Base-by-base conservation (phyloP, 345 rosid genomes). In the Lumnitzera racemosa region DNA sequence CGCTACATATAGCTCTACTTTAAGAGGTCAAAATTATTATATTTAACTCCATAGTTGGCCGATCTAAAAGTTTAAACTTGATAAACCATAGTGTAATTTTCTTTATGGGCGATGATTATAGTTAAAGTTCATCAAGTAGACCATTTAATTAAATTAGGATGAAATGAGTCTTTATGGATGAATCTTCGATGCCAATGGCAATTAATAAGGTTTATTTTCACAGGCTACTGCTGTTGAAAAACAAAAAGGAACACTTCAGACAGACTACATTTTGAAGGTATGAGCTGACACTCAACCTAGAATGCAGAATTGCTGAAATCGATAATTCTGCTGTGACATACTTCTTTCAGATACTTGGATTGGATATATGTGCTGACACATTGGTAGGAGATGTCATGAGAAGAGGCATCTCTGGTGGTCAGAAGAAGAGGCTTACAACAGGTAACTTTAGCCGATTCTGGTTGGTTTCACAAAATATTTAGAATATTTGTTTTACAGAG, bases 361-460 rank as follows among this genome's bases (percentile, higher is more conserved):
- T 81, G 27, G 82, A 81, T 60, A 59, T 77, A 16, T 81, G 82
- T 64, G 82, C 75, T 1, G 82, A 74, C 31, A 81, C 80, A 48
- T 7, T 77, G 43, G 80, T 81, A 24, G 82, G 85, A 23, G 71
- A 78, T 68, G 69, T 50, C 57, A 71, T 78, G 76, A 68, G 61
- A 64, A 66, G 82, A 67, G 82, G 85, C 29, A 72, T 78, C 16
- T 81, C 85, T 9, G 85, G 82, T 43, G 82, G 85, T 16, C 80
- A 81, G 53, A 81, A 78, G 65, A 81, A 75, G 57, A 56, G 85
- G 25, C 46, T 81, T 57, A 78, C 82, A 8, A 81, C 80, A 56
- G 86, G 86, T 81, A 62, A 14, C 43, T 9, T 36, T 7, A 36
- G 43, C 43, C 43, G 4, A 1, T 36, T 36, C 43, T 9, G 11